phyloP scores from a whole-genome alignment of 2,329 filamentous ascomycete species.

The Epichloe coenophiala region DNA sequence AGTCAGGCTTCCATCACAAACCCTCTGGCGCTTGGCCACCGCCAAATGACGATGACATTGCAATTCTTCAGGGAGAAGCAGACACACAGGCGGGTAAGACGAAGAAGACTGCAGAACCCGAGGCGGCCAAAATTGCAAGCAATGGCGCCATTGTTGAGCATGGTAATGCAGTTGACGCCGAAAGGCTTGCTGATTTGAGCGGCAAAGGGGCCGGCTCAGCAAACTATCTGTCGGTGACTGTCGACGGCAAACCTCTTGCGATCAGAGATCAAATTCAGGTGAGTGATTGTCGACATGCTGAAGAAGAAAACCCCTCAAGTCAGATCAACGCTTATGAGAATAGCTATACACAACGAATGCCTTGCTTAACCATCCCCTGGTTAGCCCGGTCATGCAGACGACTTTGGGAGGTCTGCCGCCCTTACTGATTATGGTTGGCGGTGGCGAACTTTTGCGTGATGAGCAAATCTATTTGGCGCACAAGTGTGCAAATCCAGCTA shows the following conservation, averaged over 20 bases:
- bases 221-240: constrained; percentile 44
- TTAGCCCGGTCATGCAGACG: constrained; percentile 78
- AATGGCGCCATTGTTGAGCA: constrained; percentile 23
- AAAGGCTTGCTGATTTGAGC: constrained; percentile 11
- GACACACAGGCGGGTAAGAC: constrained; percentile 22
- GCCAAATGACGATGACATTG: constrained; percentile 64
- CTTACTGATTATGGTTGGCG: constrained; percentile 72
- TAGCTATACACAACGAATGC: constrained; percentile 69
- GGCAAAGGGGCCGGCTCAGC: constrained; percentile 15
- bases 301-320: background rate
- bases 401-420: constrained; percentile 84
- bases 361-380: constrained; percentile 71
- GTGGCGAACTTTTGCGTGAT: constrained; percentile 78
- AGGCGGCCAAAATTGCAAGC: constrained; percentile 13
- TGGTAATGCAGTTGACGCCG: constrained; percentile 11
- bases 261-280: constrained; percentile 91
- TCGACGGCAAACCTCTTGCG: constrained; percentile 57
- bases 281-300: constrained; percentile 5
- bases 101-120: constrained; percentile 10
- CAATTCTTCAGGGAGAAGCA: constrained; percentile 36
- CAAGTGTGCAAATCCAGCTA: constrained; percentile 73
- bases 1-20: constrained; percentile 77
- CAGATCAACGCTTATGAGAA: constrained; percentile 11
- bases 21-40: constrained; percentile 89
- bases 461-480: constrained; percentile 94